Conservation (phyloP, 2,329 filamentous ascomycete genomes). For the Pseudogymnoascus sp. region DNA sequence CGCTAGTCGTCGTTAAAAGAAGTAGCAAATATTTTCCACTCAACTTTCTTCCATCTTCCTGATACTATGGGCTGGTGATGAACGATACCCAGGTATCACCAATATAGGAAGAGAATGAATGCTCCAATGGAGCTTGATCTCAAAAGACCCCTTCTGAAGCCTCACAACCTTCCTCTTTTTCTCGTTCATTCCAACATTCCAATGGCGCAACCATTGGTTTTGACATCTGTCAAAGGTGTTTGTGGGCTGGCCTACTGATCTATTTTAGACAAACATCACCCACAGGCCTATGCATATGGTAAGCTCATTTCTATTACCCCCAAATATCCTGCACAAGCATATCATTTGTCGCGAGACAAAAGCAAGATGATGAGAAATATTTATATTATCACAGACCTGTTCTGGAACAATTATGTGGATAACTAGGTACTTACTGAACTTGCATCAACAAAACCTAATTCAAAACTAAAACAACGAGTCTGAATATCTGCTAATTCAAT, state of each 20-base stretch:
- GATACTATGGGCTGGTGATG: constrained; percentile 48
- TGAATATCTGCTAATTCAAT: constrained; percentile 8
- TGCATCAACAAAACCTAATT: constrained; percentile 7
- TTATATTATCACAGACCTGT: constrained; percentile 10
- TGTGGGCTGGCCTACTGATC: constrained; percentile 6
- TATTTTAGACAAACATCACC: not conserved
- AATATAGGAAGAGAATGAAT: constrained; percentile 66
- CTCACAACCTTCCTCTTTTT: constrained; percentile 15
- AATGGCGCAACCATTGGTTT: not conserved
- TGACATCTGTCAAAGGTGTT: not conserved
- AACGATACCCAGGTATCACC: constrained; percentile 42
- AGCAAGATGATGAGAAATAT: constrained; percentile 9
- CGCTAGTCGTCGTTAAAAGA: constrained; percentile 9
- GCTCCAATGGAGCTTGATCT: constrained; percentile 47
- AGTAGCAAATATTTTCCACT: constrained; percentile 10
- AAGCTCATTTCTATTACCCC: not conserved
- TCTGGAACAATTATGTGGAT: constrained; percentile 10
- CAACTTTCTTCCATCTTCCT: constrained; percentile 24
- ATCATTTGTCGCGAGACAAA: not conserved
- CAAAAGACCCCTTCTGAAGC: constrained; percentile 54
- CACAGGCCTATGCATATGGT: not conserved
- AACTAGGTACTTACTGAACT: constrained; percentile 10
- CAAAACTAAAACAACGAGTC: not conserved
- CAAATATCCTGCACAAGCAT: not conserved
- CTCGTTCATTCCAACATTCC: not conserved